A percentile compares a stretch with the other conserved stretches of the same genome.
These are phyloP conservation scores for Penicillium freii DNA, from an alignment of 2,329 filamentous ascomycete genomes.

Conservation along the genomic window DNA sequence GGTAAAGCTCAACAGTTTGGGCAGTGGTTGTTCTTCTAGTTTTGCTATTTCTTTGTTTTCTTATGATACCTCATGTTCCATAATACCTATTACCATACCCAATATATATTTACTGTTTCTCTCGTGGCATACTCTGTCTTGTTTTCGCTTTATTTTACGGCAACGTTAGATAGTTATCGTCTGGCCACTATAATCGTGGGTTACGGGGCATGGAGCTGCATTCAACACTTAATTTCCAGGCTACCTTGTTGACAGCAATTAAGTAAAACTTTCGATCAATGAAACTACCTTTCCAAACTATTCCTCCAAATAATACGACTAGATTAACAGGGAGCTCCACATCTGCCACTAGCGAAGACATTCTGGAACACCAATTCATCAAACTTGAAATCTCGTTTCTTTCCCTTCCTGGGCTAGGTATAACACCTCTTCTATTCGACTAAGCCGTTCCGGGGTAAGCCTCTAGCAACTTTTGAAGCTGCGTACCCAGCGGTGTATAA, in stretches of 20 bases:
- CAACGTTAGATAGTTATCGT: no score
- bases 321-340: neutral
- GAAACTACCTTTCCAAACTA: neutral
- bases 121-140: neutral
- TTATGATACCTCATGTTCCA: constrained; percentile 5
- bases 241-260: no score
- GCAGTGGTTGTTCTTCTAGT: constrained; percentile 42
- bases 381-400: neutral
- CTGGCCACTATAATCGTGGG: neutral
- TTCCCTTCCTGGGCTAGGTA: neutral
- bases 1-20: constrained; percentile 33
- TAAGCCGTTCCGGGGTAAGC: neutral
- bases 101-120: neutral
- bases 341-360: neutral
- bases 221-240: neutral
- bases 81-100: neutral
- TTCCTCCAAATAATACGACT: neutral
- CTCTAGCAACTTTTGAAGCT: neutral
- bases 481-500: neutral
- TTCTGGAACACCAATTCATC: neutral
- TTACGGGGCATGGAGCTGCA: neutral
- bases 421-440: neutral
- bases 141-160: neutral
- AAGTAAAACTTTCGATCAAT: neutral
- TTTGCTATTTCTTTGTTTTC: neutral